Evolutionary conservation across 352 stramenopile species (phyloP).

Genomic region (Pythium sp.): DNA sequence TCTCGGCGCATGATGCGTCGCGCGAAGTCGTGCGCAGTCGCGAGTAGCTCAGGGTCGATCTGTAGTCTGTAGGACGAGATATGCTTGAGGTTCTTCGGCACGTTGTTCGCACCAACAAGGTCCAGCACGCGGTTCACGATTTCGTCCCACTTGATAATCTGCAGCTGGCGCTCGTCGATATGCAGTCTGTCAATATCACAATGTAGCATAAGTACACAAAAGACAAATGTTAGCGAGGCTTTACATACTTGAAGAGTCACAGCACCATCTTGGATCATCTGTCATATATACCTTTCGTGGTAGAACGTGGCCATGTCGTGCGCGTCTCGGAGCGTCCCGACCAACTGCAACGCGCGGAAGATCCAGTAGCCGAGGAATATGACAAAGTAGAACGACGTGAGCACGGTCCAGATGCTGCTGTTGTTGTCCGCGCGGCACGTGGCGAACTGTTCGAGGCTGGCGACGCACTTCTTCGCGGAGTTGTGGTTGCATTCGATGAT

Average conservation of each 20-base stretch:
- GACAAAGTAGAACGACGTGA: conserved; percentile 90
- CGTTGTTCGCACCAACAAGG: conserved; percentile 65
- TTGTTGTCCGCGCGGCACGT: conserved; percentile 57
- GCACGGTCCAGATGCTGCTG: conserved; percentile 47
- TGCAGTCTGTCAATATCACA: conserved; percentile 45
- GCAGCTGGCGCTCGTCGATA: conserved; percentile 83
- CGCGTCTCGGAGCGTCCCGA: conserved; percentile 83
- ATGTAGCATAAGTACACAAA: background rate
- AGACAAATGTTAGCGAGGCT: background rate
- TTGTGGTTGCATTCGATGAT: conserved; percentile 82
- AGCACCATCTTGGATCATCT: background rate
- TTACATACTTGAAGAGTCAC: background rate
- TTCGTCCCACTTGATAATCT: conserved; percentile 87
- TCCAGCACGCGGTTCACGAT: conserved; percentile 86
- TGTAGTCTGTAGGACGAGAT: conserved; percentile 78
- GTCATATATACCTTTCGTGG: conserved; percentile 53
- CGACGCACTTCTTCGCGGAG: conserved; percentile 76
- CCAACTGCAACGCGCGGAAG: conserved; percentile 80
- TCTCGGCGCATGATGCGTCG: conserved; percentile 97
- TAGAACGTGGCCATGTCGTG: conserved; percentile 92
- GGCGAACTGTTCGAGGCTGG: conserved; percentile 68
- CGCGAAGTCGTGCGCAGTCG: conserved; percentile 88
- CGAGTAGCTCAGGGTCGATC: conserved; percentile 71
- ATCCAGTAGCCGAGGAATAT: conserved; percentile 94
- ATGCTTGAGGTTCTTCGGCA: conserved; percentile 84